Conservation (phyloP, 305 asterid genomes). For the Andrographis paniculata region DNA sequence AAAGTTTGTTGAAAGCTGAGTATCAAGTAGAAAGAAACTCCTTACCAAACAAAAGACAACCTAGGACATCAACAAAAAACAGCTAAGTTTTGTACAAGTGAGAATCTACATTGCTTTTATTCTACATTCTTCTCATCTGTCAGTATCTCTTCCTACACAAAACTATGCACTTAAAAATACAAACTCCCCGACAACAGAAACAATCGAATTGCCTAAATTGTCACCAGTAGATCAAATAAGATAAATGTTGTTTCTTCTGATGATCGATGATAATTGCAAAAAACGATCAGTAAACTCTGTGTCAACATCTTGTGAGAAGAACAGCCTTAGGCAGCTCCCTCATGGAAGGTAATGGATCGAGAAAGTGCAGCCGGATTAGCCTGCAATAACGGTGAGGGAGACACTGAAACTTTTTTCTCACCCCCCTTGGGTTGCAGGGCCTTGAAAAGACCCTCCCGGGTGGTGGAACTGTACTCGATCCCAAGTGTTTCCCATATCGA, state of each 20-base stretch:
- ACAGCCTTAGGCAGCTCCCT: too few relatives aligned
- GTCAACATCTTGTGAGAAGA: too few relatives aligned
- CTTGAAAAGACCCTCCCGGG: conserved; percentile 48
- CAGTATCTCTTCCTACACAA: conserved; percentile 20
- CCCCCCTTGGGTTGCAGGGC: conserved; percentile 35
- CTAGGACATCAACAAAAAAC: conserved; percentile 12
- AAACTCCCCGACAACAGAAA: conserved; percentile 16
- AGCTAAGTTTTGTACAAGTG: conserved; percentile 15
- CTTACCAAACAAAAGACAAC: conserved; percentile 12
- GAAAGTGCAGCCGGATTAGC: conserved; percentile 86
- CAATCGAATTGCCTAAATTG: background rate
- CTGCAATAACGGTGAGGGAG: conserved; percentile 29
- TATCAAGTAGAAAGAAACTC: too few relatives aligned
- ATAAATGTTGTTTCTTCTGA: too few relatives aligned
- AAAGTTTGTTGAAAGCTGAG: too few relatives aligned
- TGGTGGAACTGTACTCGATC: conserved; percentile 33
- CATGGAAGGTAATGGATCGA: conserved; percentile 63
- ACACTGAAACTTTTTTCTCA: conserved; percentile 22
- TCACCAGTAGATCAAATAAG: too few relatives aligned
- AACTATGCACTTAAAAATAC: conserved; percentile 38
- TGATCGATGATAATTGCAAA: too few relatives aligned
- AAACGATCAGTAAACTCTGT: too few relatives aligned
- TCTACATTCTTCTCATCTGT: conserved; percentile 15
- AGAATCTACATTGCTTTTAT: conserved; percentile 16
- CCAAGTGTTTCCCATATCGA: conserved; percentile 50